Percentiles rank a stretch among this genome's conserved stretches.
Conservation (phyloP, 192 early-diverging fungal genomes). For the Dissophora globulifera region DNA sequence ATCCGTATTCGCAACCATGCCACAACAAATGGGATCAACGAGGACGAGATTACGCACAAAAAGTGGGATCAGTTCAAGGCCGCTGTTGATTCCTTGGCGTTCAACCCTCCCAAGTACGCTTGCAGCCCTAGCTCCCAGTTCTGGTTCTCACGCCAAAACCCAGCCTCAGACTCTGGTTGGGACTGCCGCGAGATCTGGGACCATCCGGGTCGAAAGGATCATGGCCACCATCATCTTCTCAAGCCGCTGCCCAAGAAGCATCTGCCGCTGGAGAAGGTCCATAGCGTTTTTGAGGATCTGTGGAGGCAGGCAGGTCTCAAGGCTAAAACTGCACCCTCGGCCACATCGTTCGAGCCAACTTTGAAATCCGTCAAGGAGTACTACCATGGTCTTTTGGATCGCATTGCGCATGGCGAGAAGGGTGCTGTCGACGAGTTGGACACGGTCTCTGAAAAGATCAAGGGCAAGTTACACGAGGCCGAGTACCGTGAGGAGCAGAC, state of each 20-base stretch:
- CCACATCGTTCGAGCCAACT: constrained; percentile 30
- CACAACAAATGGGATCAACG: background rate
- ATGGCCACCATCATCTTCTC: constrained; percentile 4
- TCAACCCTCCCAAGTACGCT: constrained; percentile 46
- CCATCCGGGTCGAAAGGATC: constrained; percentile 13
- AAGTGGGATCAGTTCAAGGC: constrained; percentile 51
- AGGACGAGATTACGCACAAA: constrained; percentile 17
- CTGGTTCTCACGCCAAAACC: constrained; percentile 43
- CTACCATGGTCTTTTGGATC: constrained; percentile 29
- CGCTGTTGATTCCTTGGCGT: constrained; percentile 40
- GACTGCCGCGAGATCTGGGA: constrained; percentile 53
- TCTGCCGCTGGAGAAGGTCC: constrained; percentile 24
- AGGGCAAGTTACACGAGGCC: constrained; percentile 41
- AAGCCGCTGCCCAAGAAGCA: constrained; percentile 41
- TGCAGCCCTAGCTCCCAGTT: constrained; percentile 44
- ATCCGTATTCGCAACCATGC: too few species aligned
- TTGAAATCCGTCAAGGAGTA: constrained; percentile 32
- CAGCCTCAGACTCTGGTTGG: constrained; percentile 36
- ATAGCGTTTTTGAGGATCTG: constrained; percentile 11
- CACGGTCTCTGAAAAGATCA: constrained; percentile 20
- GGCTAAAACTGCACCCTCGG: constrained; percentile 28
- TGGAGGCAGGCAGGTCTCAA: constrained; percentile 22
- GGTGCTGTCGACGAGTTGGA: constrained; percentile 34
- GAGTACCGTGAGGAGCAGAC: constrained; percentile 48
- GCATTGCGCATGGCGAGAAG: constrained; percentile 19